Evolutionary conservation across 768 basidiomycete species (phyloP).

Genomic region (Suillus tomentosus): DNA sequence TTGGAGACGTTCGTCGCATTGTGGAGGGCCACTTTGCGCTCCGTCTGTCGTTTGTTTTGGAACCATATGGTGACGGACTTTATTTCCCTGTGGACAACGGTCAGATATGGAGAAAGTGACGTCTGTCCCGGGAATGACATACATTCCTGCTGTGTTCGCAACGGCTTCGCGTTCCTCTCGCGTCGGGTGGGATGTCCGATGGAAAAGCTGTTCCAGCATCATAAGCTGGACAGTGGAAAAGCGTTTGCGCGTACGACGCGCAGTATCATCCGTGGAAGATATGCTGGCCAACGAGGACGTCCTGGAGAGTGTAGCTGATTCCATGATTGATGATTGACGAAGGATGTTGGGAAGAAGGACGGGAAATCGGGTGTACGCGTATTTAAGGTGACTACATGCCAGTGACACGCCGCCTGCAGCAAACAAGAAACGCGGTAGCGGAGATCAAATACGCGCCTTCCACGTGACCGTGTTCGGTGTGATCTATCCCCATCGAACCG

Average conservation of each 20-base stretch:
- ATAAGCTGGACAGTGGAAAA: conserved; percentile 70
- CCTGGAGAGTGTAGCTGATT: conserved; percentile 42
- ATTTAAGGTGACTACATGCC: conserved; percentile 25
- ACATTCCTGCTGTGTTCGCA: conserved; percentile 66
- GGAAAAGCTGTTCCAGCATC: conserved; percentile 73
- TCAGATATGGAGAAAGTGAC: conserved; percentile 17
- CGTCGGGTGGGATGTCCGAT: conserved; percentile 73
- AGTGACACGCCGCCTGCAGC: conserved; percentile 12
- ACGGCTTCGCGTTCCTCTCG: conserved; percentile 69
- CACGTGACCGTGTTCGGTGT: conserved; percentile 32
- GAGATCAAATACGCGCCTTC: conserved; percentile 23
- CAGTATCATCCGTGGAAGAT: conserved; percentile 47
- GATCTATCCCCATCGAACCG: conserved; percentile 15
- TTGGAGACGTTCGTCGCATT: conserved; percentile 31
- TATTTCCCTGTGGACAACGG: conserved; percentile 29
- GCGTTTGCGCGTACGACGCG: conserved; percentile 67
- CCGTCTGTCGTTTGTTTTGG: conserved; percentile 42
- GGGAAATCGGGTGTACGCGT: conserved; percentile 14
- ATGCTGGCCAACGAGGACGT: conserved; percentile 60
- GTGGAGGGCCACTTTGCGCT: conserved; percentile 54
- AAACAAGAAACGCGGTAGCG: conserved; percentile 32
- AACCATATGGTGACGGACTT: conserved; percentile 39
- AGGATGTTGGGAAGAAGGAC: conserved; percentile 2
- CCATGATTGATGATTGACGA: conserved; percentile 13
- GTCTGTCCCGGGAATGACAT: conserved; percentile 26